phyloP scores from a whole-genome alignment of 495 filamentous ascomycete genomes.

The Aspergillus olivimuriae region DNA sequence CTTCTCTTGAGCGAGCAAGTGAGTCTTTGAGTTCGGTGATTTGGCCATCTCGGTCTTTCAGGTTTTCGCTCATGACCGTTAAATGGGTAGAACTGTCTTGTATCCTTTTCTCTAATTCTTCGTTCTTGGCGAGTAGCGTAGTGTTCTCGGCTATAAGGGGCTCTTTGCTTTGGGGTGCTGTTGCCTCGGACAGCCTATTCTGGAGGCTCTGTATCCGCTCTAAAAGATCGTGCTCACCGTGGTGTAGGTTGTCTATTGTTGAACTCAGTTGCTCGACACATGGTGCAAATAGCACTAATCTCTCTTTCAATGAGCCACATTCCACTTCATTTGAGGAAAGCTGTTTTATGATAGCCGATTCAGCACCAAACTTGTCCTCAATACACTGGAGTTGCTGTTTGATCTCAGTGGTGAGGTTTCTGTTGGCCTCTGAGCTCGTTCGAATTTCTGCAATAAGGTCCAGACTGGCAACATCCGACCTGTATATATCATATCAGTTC shows the following conservation, averaged over 20 bases:
- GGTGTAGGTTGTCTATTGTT: too few relatives aligned
- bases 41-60: constrained; percentile 12
- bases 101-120: constrained; percentile 20
- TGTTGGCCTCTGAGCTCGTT: constrained; percentile 12
- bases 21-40: constrained; percentile 14
- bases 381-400: constrained; percentile 18
- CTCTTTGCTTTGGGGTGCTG: too few relatives aligned
- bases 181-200: too few relatives aligned
- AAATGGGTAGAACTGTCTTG: constrained; percentile 14
- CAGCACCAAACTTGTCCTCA: constrained; percentile 12
- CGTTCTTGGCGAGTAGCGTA: constrained; percentile 16
- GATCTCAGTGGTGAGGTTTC: constrained; percentile 7
- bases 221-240: too few relatives aligned
- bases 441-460: constrained; percentile 11
- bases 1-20: constrained; percentile 15
- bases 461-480: background rate
- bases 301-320: constrained; percentile 11
- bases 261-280: constrained; percentile 12
- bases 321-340: constrained; percentile 13
- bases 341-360: constrained; percentile 19
- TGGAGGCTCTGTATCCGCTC: too few relatives aligned
- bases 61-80: constrained; percentile 9
- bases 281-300: constrained; percentile 15
- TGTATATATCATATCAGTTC: background rate
- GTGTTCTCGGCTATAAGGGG: too few relatives aligned